phyloP scores from a whole-genome alignment of 2,329 filamentous ascomycete species.

The Fusarium pseudoanthophilum region DNA sequence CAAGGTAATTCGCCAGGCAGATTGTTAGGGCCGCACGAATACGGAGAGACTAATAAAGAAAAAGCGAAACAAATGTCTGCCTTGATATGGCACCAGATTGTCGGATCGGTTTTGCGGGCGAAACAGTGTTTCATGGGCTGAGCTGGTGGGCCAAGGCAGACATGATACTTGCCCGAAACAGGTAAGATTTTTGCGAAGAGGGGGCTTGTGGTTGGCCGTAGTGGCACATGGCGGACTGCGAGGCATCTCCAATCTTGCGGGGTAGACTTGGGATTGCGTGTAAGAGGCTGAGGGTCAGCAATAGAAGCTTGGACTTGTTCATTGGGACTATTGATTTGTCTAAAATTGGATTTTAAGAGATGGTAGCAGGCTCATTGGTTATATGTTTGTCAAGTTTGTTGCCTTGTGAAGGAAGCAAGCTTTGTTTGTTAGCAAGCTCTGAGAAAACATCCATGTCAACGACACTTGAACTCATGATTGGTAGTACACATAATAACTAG shows the following conservation, averaged over 20 bases:
- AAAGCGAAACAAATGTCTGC: background rate
- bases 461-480: background rate
- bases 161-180: background rate
- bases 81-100: background rate
- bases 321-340: background rate
- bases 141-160: slow-evolving; percentile 2
- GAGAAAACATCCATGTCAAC: too few species aligned
- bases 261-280: background rate
- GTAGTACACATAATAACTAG: too few species aligned
- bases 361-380: background rate
- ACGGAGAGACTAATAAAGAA: background rate
- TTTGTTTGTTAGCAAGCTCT: background rate
- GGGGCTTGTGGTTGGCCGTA: background rate
- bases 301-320: background rate
- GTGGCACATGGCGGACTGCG: slow-evolving; percentile 1
- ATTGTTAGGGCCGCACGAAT: background rate
- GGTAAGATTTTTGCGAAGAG: background rate
- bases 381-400: background rate
- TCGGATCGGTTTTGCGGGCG: background rate
- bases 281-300: background rate
- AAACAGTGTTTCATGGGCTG: slow-evolving; percentile 4
- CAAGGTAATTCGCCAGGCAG: background rate
- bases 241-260: slow-evolving; percentile 11
- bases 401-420: background rate
- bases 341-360: background rate